Conservation (phyloP, 768 basidiomycete genomes). For the Leccinum variicolor region DNA sequence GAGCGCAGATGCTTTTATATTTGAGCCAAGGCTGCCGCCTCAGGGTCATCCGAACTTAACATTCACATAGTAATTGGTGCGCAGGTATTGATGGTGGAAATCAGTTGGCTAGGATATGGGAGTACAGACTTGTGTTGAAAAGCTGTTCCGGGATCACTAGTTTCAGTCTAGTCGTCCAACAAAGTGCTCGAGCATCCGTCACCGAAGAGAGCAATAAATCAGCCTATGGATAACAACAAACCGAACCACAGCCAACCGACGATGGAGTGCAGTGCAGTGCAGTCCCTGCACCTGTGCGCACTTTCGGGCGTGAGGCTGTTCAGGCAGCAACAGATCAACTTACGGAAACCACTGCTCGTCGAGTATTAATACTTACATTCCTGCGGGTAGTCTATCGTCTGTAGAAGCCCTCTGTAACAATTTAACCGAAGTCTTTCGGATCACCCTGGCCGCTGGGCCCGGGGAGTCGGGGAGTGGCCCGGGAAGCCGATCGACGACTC, state of each 20-base stretch:
- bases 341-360: not conserved
- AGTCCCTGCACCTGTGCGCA: too few species aligned
- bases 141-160: not conserved
- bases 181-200: not conserved
- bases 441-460: constrained; percentile 1
- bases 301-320: not conserved
- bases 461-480: too few species aligned
- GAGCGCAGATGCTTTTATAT: constrained; percentile 1
- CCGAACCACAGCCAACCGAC: not conserved
- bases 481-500: not conserved
- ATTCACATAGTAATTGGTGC: not conserved
- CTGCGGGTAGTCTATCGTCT: not conserved
- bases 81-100: not conserved
- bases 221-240: not conserved
- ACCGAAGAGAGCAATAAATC: not conserved
- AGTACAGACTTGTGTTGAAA: not conserved
- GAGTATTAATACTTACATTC: not conserved
- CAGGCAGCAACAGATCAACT: not conserved
- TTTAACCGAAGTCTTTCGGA: not conserved
- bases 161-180: not conserved
- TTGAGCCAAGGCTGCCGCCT: not conserved
- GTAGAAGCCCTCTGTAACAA: not conserved
- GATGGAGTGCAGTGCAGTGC: not conserved
- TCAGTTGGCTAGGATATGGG: not conserved
- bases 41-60: not conserved